A percentile compares a stretch with the other conserved stretches of the same genome.
phyloP scores from a whole-genome alignment of 768 basidiomycete genomes.

The Mycena latifolia region DNA sequence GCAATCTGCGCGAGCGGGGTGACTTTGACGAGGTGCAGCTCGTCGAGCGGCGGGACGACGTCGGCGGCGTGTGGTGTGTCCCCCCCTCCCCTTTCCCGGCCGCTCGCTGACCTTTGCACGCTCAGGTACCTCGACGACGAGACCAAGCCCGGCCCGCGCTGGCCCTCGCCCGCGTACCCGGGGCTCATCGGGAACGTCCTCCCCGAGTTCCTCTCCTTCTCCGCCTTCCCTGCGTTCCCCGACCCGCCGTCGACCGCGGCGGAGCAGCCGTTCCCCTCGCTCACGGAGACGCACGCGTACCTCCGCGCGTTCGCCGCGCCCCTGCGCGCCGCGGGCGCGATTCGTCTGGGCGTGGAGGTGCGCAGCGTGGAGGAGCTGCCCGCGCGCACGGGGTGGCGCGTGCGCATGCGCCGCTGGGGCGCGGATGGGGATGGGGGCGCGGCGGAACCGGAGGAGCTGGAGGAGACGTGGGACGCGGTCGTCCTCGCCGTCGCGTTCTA shows the following conservation, averaged over 20 bases:
- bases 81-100: too few relatives aligned
- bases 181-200: slow-evolving; percentile 64
- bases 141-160: slow-evolving; percentile 42
- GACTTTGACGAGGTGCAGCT: slow-evolving; percentile 43
- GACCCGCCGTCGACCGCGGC: slow-evolving; percentile 38
- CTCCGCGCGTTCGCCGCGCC: slow-evolving; percentile 52
- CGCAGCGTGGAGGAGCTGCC: slow-evolving; percentile 50
- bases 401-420: slow-evolving; percentile 55
- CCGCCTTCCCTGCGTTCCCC: slow-evolving; percentile 49
- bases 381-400: too few relatives aligned
- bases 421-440: slow-evolving; percentile 49
- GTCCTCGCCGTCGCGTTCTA: slow-evolving; percentile 61
- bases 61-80: slow-evolving; percentile 48
- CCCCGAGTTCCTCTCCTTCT: slow-evolving; percentile 57
- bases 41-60: slow-evolving; percentile 46
- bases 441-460: slow-evolving; percentile 37
- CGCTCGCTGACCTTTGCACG: too few relatives aligned
- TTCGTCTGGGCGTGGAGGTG: slow-evolving; percentile 58
- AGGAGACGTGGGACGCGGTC: slow-evolving; percentile 62
- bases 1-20: slow-evolving; percentile 44
- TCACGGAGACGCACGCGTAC: too few relatives aligned
- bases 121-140: slow-evolving; percentile 50
- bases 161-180: too few relatives aligned
- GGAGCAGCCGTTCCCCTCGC: slow-evolving; percentile 55
- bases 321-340: slow-evolving; percentile 45